Percentiles rank a stretch among this genome's conserved stretches.
phyloP scores from a whole-genome alignment of 2,329 filamentous ascomycete genomes.

The Pseudomassariella vexata region DNA sequence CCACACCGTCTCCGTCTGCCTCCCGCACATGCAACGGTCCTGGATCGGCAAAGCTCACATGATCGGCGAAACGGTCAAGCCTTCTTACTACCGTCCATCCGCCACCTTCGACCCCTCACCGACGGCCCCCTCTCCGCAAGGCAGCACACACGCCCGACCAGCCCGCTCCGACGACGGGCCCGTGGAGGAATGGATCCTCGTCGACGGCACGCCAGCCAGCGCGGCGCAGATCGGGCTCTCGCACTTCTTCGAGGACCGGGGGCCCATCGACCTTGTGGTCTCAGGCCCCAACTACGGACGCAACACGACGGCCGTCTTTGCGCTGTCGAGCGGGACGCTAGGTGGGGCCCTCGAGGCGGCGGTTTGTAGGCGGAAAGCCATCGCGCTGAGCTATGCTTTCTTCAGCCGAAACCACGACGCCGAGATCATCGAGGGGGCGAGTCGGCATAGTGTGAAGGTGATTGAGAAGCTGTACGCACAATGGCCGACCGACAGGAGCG shows the following conservation, averaged over 20 bases:
- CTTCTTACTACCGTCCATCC: conserved; percentile 70
- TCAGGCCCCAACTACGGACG: conserved; percentile 79
- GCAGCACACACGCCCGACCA: conserved; percentile 59
- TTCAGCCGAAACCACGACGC: conserved; percentile 81
- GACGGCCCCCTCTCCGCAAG: conserved; percentile 44
- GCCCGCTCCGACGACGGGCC: conserved; percentile 36
- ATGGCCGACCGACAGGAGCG: conserved; percentile 60
- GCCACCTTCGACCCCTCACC: conserved; percentile 27
- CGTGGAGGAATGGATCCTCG: conserved; percentile 75
- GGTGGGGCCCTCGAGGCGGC: conserved; percentile 75
- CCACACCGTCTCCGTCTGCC: conserved; percentile 83
- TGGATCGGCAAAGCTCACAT: conserved; percentile 99
- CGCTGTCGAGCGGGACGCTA: conserved; percentile 70
- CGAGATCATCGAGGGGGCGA: conserved; percentile 71
- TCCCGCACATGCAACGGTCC: conserved; percentile 86
- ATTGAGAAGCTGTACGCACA: conserved; percentile 73
- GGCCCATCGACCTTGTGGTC: conserved; percentile 70
- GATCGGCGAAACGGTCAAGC: conserved; percentile 81
- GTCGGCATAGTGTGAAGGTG: conserved; percentile 65
- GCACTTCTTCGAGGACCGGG: conserved; percentile 69
- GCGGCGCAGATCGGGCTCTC: conserved; percentile 79
- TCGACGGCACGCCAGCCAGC: conserved; percentile 75
- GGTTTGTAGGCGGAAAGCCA: conserved; percentile 61
- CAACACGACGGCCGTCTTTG: conserved; percentile 76
- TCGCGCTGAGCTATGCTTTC: conserved; percentile 89